Conservation (phyloP, 805 yeast species). For the Metschnikowia sp. region DNA sequence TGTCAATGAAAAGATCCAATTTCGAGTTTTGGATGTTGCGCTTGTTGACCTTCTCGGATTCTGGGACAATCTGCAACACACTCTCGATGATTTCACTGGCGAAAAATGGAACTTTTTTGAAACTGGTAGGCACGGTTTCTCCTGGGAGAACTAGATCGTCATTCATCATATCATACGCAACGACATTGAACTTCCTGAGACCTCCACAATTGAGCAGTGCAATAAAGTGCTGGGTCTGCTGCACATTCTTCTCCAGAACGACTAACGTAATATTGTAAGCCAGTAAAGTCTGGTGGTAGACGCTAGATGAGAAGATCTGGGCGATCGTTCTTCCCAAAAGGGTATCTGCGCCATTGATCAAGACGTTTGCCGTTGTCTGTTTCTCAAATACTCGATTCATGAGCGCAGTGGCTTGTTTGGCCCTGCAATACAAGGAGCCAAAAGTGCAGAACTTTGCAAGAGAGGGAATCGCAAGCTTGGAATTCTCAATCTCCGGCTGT, state of each 20-base stretch:
- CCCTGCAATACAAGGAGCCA: conserved; percentile 35
- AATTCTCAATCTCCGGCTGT: neutral
- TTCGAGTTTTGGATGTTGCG: conserved; percentile 25
- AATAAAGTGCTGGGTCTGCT: conserved; percentile 21
- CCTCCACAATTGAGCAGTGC: conserved; percentile 18
- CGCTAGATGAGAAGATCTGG: conserved; percentile 30
- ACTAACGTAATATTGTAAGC: conserved; percentile 30
- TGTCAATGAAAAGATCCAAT: conserved; percentile 37
- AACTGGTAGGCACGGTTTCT: conserved; percentile 31
- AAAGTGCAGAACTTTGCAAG: conserved; percentile 33
- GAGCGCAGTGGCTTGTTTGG: conserved; percentile 33
- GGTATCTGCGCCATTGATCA: conserved; percentile 45
- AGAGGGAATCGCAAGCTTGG: conserved; percentile 20
- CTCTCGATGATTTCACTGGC: conserved; percentile 37
- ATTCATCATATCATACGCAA: conserved; percentile 33
- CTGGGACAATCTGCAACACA: conserved; percentile 24
- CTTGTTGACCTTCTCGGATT: conserved; percentile 18
- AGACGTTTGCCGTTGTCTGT: conserved; percentile 24
- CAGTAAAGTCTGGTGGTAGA: conserved; percentile 21
- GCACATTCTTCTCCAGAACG: conserved; percentile 22
- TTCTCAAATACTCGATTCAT: conserved; percentile 16
- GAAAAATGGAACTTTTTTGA: conserved; percentile 37
- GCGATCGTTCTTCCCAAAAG: conserved; percentile 33
- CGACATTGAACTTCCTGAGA: conserved; percentile 21
- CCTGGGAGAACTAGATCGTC: conserved; percentile 36